Conservation (phyloP, 768 basidiomycete species). For the Podaxis rugospora region DNA sequence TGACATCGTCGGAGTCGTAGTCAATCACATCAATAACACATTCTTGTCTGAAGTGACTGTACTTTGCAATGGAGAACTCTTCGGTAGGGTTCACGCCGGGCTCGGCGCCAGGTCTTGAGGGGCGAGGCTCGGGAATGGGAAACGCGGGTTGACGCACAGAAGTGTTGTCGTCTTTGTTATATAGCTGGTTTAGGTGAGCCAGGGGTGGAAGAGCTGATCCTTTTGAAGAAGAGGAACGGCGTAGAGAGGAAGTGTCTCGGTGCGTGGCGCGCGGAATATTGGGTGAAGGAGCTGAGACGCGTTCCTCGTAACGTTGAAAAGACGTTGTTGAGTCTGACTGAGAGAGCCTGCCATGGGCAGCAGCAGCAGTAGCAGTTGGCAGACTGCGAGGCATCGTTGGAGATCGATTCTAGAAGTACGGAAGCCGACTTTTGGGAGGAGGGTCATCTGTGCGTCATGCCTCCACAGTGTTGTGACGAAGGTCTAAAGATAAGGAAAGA, state of each 20-base stretch:
- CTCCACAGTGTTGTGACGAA: background rate
- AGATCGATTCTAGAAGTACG: background rate
- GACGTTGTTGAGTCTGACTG: background rate
- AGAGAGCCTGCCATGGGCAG: background rate
- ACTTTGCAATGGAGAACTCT: constrained; percentile 38
- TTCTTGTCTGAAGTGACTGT: constrained; percentile 48
- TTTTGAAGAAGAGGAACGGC: background rate
- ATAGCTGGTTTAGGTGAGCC: background rate
- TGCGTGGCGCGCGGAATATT: background rate
- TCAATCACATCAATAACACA: constrained; percentile 60
- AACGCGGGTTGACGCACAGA: background rate
- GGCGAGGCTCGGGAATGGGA: background rate
- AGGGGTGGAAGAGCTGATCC: background rate
- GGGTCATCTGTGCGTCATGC: background rate
- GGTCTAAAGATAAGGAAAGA: too few species aligned
- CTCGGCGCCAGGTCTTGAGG: constrained; percentile 46
- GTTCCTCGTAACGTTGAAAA: background rate
- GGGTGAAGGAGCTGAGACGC: background rate
- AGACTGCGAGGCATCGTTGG: background rate
- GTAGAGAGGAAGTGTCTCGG: background rate
- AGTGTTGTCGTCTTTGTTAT: background rate
- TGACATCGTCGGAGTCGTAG: constrained; percentile 45
- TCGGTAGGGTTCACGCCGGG: constrained; percentile 60
- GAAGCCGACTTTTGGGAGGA: background rate
- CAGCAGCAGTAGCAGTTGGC: background rate